Base-by-base conservation (phyloP, 2,329 filamentous ascomycete genomes). In the Elsinoe arachidis region DNA sequence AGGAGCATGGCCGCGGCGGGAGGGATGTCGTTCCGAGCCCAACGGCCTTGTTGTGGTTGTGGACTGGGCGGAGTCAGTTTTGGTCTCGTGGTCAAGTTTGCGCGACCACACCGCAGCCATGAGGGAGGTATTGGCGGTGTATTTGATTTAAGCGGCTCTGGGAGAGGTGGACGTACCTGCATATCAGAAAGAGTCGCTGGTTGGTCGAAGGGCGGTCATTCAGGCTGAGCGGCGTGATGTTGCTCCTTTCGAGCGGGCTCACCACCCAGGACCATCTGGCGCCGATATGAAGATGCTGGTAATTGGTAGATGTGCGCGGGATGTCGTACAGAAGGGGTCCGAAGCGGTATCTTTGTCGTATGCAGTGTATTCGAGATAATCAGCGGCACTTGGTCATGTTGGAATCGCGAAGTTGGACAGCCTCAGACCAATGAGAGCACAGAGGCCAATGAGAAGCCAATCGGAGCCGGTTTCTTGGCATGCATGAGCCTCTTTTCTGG, bases 1-100 rank as follows among this genome's bases (percentile, higher is more conserved):
- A 61, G 81, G 76, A 63, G 74, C 74, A 73, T 85, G 82, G 63
- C 80, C 79, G 66, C 79, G 76, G 61, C 78, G 75, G 64, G 74
- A 56, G 30, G 54, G 30, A 43, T 49, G 54, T 46, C 54, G 54
- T 37, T 56, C 54, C 23, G 54, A 43, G 26, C 39, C 41, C 39
- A 47, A 46, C 30, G 54, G 54, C 43, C 54, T 21, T 46, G 54
- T 56, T 43, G 54, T 46, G 33, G 54, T 47, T 38, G 39, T 56
- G 38, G 54, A 49, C 54, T 56, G 54, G 12, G 33, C 49, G 54
- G 33, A 47, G 26, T 56, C 17, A 38, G 54, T 49, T 7, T 55
- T 43, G 53, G 21, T 55, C 34, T 15, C 23, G 38, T 44, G 37
- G 33, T 21, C 37, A 33, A n/a, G n/a, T 37, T 55, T 53, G 34